phyloP scores from a whole-genome alignment of 768 basidiomycete species.

The Clitopilus hobsonii region DNA sequence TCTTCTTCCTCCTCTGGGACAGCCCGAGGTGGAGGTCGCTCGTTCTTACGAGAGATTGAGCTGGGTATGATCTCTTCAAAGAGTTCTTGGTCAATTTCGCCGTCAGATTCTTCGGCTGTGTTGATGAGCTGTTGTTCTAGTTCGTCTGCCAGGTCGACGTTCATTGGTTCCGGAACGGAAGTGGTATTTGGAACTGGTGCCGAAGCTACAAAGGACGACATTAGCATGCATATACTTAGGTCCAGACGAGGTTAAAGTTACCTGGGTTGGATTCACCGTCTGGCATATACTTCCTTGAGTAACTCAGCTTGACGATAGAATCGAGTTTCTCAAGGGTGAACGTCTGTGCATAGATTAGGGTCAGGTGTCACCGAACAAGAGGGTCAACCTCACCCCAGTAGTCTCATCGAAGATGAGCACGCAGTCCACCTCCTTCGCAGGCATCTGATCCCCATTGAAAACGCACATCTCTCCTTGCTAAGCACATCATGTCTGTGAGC shows the following conservation, averaged over 20 bases:
- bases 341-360: not conserved
- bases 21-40: not conserved
- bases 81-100: not conserved
- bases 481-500: not conserved
- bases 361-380: not conserved
- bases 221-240: not conserved
- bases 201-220: not conserved
- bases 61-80: not conserved
- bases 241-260: not conserved
- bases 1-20: not conserved
- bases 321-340: not conserved
- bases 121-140: not conserved
- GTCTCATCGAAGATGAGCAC: not conserved
- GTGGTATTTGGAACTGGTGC: not conserved
- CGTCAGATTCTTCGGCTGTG: not conserved
- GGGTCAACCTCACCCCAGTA: not conserved
- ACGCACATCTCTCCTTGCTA: not conserved
- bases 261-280: not conserved
- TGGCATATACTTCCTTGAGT: not conserved
- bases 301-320: not conserved
- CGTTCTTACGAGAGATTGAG: not conserved
- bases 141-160: not conserved
- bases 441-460: not conserved
- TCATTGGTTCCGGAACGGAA: not conserved
- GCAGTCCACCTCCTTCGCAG: not conserved